Conservation (phyloP, 78 protist species). For the Neovahlkampfia damariscottae region DNA sequence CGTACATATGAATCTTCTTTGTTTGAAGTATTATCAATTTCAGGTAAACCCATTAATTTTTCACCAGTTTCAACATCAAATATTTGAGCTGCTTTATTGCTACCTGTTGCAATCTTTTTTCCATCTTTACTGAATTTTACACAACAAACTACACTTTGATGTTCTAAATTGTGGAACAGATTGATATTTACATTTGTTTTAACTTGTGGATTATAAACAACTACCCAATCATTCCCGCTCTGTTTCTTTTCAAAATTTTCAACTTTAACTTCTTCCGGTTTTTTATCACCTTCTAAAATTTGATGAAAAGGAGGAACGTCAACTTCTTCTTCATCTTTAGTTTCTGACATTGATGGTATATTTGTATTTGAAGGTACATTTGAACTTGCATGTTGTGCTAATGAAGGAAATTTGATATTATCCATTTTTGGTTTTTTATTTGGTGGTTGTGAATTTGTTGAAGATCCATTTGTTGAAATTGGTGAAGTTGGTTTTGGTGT, state of each 20-base stretch:
- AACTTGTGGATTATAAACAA: background rate
- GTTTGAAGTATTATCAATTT: conserved; percentile 27
- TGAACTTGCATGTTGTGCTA: too few relatives aligned
- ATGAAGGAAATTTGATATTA: background rate
- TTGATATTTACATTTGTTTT: background rate
- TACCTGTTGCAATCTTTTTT: conserved; percentile 66
- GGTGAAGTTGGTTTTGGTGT: background rate
- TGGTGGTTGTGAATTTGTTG: background rate
- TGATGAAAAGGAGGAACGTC: too few relatives aligned
- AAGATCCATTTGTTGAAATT: background rate
- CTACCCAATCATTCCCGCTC: background rate
- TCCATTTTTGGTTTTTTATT: background rate
- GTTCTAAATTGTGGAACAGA: background rate
- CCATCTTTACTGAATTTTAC: conserved; percentile 62
- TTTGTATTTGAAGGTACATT: too few relatives aligned
- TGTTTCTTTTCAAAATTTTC: background rate
- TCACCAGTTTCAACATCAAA: conserved; percentile 65
- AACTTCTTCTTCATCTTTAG: too few relatives aligned
- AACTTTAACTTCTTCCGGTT: background rate
- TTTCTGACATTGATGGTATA: too few relatives aligned
- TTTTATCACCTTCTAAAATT: too few relatives aligned
- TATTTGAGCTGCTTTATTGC: conserved; percentile 67
- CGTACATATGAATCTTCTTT: conserved; percentile 57
- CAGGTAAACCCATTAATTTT: conserved; percentile 23
- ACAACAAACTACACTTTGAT: conserved; percentile 63